phyloP scores from a whole-genome alignment of 169 alveolate species.

The Plasmodium sp. region DNA sequence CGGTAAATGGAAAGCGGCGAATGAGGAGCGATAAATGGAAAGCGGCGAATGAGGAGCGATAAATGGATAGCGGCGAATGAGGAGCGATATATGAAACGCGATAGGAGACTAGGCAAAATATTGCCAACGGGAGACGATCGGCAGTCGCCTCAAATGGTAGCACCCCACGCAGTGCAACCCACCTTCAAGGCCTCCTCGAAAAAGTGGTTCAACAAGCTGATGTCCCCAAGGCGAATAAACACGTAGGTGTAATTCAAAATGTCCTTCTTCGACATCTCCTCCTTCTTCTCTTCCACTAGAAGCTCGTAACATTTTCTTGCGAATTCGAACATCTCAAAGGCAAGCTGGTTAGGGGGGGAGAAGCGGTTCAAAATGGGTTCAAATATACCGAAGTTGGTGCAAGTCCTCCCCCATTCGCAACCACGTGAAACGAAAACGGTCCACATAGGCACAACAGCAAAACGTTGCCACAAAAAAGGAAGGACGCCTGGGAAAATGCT shows the following conservation, averaged over 20 bases:
- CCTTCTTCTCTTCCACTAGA: conserved; percentile 28
- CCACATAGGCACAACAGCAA: neutral
- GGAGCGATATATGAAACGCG: neutral
- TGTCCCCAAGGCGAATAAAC: conserved; percentile 56
- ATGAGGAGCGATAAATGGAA: neutral
- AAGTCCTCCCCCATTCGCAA: neutral
- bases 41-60: neutral
- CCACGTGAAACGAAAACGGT: neutral
- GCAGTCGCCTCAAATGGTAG: neutral
- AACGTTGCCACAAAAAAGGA: neutral
- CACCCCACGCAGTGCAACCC: neutral
- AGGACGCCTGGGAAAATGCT: neutral
- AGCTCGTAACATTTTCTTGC: conserved; percentile 64
- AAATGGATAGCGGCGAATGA: neutral
- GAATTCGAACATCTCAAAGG: conserved; percentile 68
- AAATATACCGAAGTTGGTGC: neutral
- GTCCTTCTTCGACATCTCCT: conserved; percentile 40
- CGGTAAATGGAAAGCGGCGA: neutral
- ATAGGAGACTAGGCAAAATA: neutral
- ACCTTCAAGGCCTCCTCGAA: conserved; percentile 40
- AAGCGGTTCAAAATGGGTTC: neutral
- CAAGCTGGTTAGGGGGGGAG: conserved; percentile 12
- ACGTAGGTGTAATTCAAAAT: conserved; percentile 40
- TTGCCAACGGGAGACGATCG: neutral
- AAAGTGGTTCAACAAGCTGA: conserved; percentile 46